A percentile compares a stretch with the other conserved stretches of the same genome.
Evolutionary conservation across 805 yeast species (phyloP).

Genomic region (Candida sonorensis): DNA sequence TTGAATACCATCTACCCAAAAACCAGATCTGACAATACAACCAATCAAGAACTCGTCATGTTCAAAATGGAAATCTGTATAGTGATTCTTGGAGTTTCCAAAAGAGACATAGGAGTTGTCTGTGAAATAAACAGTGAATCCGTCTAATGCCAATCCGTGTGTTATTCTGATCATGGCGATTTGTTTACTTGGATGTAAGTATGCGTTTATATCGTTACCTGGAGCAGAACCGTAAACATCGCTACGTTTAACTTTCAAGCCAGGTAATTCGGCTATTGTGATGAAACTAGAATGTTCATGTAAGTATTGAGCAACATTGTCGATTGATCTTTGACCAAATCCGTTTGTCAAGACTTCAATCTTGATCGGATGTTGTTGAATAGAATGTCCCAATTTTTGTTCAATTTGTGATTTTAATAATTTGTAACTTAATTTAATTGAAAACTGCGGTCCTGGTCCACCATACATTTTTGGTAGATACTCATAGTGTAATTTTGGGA

Average conservation of each 20-base stretch:
- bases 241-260: constrained; percentile 12
- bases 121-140: constrained; percentile 51
- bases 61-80: constrained; percentile 48
- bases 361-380: constrained; percentile 28
- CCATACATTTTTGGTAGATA: constrained; percentile 49
- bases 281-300: constrained; percentile 12
- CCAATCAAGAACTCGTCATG: constrained; percentile 55
- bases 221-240: constrained; percentile 18
- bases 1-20: constrained; percentile 86
- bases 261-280: constrained; percentile 11
- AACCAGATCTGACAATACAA: constrained; percentile 64
- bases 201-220: constrained; percentile 11
- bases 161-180: constrained; percentile 55
- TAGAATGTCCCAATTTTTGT: constrained; percentile 19
- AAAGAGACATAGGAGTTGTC: constrained; percentile 24
- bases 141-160: constrained; percentile 78
- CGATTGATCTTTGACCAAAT: constrained; percentile 48
- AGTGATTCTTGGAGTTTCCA: constrained; percentile 49
- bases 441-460: constrained; percentile 56
- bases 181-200: constrained; percentile 11
- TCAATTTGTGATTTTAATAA: constrained; percentile 36
- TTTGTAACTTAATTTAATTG: constrained; percentile 41
- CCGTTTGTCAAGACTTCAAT: constrained; percentile 54
- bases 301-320: constrained; percentile 36
- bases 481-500: constrained; percentile 53